phyloP scores from a whole-genome alignment of 139 green algal species.

The Chlamydomonas sp. region DNA sequence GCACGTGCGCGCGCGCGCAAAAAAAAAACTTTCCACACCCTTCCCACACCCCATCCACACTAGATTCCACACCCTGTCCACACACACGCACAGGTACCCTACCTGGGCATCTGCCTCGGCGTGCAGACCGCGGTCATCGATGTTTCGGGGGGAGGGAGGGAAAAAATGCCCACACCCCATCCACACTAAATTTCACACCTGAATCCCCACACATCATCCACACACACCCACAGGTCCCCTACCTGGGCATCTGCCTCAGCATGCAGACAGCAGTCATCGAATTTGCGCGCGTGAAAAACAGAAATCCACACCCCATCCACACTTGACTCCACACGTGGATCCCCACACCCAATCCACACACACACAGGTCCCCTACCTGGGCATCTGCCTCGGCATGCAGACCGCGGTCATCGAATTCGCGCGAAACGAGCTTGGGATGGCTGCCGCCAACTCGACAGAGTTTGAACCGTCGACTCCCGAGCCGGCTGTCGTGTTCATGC shows the following conservation, averaged over 20 bases:
- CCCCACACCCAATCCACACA: background rate
- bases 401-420: slow-evolving; percentile 97
- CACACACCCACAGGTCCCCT: too few relatives aligned
- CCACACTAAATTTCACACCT: too few relatives aligned
- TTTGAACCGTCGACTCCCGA: slow-evolving; percentile 68
- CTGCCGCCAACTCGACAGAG: slow-evolving; percentile 84
- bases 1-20: too few relatives aligned
- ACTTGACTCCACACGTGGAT: too few relatives aligned
- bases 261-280: slow-evolving; percentile 97
- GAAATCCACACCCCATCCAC: too few relatives aligned
- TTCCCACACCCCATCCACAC: too few relatives aligned
- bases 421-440: slow-evolving; percentile 76
- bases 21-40: too few relatives aligned
- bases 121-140: slow-evolving; percentile 97
- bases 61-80: too few relatives aligned
- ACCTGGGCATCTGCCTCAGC: slow-evolving; percentile 97
- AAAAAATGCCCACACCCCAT: too few relatives aligned
- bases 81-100: too few relatives aligned
- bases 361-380: slow-evolving; percentile 76
- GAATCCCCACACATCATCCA: too few relatives aligned
- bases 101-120: slow-evolving; percentile 97
- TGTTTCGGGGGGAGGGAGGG: slow-evolving; percentile 88
- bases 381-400: slow-evolving; percentile 99
- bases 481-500: slow-evolving; percentile 97
- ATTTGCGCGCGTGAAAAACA: slow-evolving; percentile 89